phyloP scores from a whole-genome alignment of 2,329 filamentous ascomycete species.

The Thielaviopsis ethacetica region DNA sequence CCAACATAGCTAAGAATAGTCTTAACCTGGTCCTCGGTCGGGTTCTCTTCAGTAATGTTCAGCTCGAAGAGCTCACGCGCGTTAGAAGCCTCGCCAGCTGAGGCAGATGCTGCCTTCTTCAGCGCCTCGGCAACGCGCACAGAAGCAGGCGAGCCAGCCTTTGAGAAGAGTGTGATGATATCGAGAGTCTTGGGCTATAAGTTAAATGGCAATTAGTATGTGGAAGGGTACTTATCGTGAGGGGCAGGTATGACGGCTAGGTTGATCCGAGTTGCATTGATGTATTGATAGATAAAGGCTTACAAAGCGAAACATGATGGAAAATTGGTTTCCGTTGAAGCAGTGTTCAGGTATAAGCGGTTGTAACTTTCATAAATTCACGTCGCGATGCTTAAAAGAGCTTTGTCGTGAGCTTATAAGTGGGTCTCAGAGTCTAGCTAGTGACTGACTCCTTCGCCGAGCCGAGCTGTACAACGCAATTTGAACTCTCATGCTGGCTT shows the following conservation, averaged over 20 bases:
- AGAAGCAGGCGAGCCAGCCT: slow-evolving; percentile 56
- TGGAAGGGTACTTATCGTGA: not conserved
- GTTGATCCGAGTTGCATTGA: slow-evolving; percentile 13
- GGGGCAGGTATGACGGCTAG: too few species aligned
- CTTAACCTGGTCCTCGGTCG: slow-evolving; percentile 67
- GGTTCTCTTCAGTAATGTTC: slow-evolving; percentile 62
- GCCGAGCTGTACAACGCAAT: not conserved
- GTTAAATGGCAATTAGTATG: not conserved
- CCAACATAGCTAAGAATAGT: slow-evolving; percentile 76
- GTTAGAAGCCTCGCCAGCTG: slow-evolving; percentile 17
- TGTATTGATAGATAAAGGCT: slow-evolving; percentile 15
- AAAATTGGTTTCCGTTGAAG: not conserved
- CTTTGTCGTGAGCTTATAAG: not conserved
- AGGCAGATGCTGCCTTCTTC: slow-evolving; percentile 47
- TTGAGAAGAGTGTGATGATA: slow-evolving; percentile 93
- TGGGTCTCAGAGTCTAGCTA: not conserved
- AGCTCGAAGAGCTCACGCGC: slow-evolving; percentile 63
- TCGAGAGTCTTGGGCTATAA: slow-evolving; percentile 62
- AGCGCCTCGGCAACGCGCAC: slow-evolving; percentile 57
- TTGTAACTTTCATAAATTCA: not conserved
- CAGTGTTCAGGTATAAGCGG: not conserved
- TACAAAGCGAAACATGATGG: slow-evolving; percentile 32
- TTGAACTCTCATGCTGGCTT: not conserved
- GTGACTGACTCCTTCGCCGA: not conserved
- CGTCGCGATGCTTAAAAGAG: not conserved